Conservation (phyloP, 768 basidiomycete genomes). For the Serpula lacrymans region DNA sequence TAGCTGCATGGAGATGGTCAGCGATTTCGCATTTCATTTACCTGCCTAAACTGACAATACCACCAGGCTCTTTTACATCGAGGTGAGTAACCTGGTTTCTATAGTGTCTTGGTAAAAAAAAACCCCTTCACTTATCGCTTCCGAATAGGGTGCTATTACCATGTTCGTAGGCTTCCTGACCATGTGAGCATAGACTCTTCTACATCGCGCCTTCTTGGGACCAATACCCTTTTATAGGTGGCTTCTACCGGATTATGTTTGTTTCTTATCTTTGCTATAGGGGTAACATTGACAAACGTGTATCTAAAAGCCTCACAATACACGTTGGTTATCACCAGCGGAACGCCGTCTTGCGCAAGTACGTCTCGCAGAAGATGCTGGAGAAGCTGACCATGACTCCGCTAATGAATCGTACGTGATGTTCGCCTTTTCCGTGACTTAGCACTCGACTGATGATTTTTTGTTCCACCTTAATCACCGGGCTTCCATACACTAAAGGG, state of each 20-base stretch:
- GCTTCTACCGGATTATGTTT: constrained; percentile 56
- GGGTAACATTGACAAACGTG: neutral
- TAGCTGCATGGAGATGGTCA: constrained; percentile 70
- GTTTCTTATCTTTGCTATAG: constrained; percentile 15
- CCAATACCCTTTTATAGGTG: constrained; percentile 34
- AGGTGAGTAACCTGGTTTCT: constrained; percentile 37
- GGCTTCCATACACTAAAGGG: constrained; percentile 30
- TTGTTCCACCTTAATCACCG: neutral
- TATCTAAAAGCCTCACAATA: constrained; percentile 51
- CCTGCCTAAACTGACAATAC: neutral
- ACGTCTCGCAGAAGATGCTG: constrained; percentile 66
- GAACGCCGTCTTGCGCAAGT: constrained; percentile 61
- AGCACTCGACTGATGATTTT: neutral
- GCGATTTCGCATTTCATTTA: constrained; percentile 7
- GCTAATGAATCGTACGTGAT: constrained; percentile 11
- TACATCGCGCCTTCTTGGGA: neutral
- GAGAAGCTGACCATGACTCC: constrained; percentile 58
- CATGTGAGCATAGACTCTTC: constrained; percentile 34
- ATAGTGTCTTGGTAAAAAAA: too few species aligned
- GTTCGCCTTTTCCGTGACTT: neutral
- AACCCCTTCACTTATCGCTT: constrained; percentile 1
- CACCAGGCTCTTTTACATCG: constrained; percentile 66
- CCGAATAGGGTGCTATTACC: constrained; percentile 55
- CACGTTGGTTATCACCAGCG: constrained; percentile 50
- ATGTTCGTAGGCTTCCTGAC: constrained; percentile 53